These are phyloP conservation scores for Spiromastix sp. DNA, from an alignment of 2,329 filamentous ascomycete genomes.

Conservation along the genomic window DNA sequence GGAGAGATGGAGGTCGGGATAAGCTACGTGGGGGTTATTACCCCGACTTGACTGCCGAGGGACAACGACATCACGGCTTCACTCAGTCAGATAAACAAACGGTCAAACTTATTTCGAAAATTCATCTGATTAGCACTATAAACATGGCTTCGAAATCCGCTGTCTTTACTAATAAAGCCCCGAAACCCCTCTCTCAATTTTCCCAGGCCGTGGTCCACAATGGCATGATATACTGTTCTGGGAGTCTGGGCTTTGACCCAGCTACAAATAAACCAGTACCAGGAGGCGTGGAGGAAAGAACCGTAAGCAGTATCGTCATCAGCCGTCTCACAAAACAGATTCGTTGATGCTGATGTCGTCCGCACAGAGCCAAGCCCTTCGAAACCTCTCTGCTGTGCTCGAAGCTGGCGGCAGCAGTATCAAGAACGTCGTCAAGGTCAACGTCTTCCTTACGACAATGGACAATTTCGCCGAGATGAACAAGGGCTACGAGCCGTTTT, in stretches of 20 bases:
- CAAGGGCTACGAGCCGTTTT: slow-evolving; percentile 64
- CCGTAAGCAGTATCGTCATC: neutral
- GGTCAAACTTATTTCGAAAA: no score
- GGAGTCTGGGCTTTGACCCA: slow-evolving; percentile 49
- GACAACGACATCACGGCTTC: no score
- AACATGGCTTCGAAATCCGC: slow-evolving; percentile 30
- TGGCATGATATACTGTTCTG: slow-evolving; percentile 62
- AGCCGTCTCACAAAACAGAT: neutral
- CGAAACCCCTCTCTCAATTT: slow-evolving; percentile 45
- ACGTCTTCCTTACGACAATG: slow-evolving; percentile 57
- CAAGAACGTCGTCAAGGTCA: slow-evolving; percentile 55
- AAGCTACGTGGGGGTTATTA: no score
- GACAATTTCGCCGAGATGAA: slow-evolving; percentile 68
- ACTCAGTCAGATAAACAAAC: no score
- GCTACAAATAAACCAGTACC: slow-evolving; percentile 32
- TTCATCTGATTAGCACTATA: no score
- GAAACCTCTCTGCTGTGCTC: slow-evolving; percentile 50
- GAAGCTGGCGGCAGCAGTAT: slow-evolving; percentile 50
- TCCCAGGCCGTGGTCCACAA: slow-evolving; percentile 53
- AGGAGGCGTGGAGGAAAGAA: neutral
- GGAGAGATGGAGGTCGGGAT: no score
- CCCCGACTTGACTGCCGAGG: no score
- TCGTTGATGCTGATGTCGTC: neutral
- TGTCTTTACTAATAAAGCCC: slow-evolving; percentile 40
- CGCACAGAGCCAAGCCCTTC: slow-evolving; percentile 37